These are phyloP conservation scores for Pharus latifolius DNA, from an alignment of 176 grass and related monocot species.

Conservation along the genomic window DNA sequence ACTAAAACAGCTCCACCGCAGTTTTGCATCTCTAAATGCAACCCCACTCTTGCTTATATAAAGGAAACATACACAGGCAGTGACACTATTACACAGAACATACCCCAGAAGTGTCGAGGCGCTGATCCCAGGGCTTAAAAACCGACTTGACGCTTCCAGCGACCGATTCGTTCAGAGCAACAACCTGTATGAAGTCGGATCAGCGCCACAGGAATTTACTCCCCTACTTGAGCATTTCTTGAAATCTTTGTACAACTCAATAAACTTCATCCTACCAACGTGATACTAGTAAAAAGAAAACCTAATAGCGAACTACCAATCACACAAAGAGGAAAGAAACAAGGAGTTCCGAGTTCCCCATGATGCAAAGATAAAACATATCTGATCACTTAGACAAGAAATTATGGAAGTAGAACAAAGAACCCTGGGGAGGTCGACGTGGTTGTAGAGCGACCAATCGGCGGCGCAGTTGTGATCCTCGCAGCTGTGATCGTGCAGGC, in stretches of 20 bases:
- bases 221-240: neutral
- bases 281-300: neutral
- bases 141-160: constrained; percentile 77
- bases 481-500: constrained; percentile 91
- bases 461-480: constrained; percentile 95
- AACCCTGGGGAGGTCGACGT: constrained; percentile 88
- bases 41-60: neutral
- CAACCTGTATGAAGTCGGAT: constrained; percentile 25
- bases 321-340: neutral
- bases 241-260: neutral
- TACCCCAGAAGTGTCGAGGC: constrained; percentile 84
- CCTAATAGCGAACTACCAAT: neutral
- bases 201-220: no score
- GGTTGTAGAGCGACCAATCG: constrained; percentile 94
- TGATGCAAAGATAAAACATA: neutral
- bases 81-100: neutral
- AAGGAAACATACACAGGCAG: neutral
- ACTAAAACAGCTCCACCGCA: neutral
- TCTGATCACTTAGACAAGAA: neutral
- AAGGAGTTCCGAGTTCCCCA: neutral
- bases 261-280: neutral
- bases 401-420: neutral
- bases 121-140: constrained; percentile 87
- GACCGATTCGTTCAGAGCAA: constrained; percentile 83
- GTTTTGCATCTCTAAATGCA: neutral